Conservation (phyloP, 306 rosid genomes). For the Cucurbita pepo region DNA sequence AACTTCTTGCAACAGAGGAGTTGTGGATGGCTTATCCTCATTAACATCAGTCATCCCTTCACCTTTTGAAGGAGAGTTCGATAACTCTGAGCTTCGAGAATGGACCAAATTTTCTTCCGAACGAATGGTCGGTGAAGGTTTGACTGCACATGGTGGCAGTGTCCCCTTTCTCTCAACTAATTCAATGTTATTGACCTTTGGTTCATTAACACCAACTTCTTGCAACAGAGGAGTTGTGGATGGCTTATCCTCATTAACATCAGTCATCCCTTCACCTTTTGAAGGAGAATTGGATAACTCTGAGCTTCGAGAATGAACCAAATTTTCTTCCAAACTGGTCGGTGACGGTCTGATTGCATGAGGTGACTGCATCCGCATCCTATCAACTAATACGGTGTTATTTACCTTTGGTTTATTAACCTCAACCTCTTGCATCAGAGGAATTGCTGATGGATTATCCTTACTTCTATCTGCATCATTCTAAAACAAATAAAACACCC, state of each 20-base stretch:
- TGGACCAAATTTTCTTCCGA: conserved; percentile 7
- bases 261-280: conserved; percentile 6
- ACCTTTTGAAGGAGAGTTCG: conserved; percentile 9
- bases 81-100: conserved; percentile 18
- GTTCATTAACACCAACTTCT: conserved; percentile 11
- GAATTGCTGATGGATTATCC: too few relatives aligned
- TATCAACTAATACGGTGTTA: too few relatives aligned
- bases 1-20: conserved; percentile 12
- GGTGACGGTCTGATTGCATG: too few relatives aligned
- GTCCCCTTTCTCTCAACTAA: conserved; percentile 16
- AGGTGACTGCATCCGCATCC: too few relatives aligned
- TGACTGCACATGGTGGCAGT: conserved; percentile 14
- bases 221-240: conserved; percentile 15
- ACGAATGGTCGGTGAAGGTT: conserved; percentile 11
- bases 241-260: conserved; percentile 19
- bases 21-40: conserved; percentile 21
- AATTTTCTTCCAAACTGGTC: conserved; percentile 9
- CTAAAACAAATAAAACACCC: conserved; percentile 47
- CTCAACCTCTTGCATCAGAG: too few relatives aligned
- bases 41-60: conserved; percentile 7
- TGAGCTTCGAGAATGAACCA: conserved; percentile 10
- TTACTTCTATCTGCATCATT: conserved; percentile 41
- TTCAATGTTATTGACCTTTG: conserved; percentile 8
- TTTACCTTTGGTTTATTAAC: too few relatives aligned
- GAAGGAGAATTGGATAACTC: conserved; percentile 14